phyloP scores from a whole-genome alignment of 495 filamentous ascomycete species.

The Penicillium roqueforti region DNA sequence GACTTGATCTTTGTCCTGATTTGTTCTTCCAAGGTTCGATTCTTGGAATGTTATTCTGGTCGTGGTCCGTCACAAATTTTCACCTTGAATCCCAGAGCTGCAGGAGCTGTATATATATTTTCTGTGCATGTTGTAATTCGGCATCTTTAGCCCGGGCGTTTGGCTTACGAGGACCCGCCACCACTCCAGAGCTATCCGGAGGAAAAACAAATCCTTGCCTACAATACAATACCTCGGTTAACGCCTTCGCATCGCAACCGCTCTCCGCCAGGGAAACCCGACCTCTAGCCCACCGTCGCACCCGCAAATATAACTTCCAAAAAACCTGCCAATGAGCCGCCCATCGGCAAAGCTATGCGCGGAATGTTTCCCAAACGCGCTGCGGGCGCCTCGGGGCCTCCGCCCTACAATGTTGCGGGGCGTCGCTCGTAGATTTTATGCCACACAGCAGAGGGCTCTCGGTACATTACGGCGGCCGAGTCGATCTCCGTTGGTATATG shows the following conservation, averaged over 20 bases:
- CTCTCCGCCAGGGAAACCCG: slow-evolving; percentile 2
- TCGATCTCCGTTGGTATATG: not conserved
- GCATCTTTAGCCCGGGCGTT: not conserved
- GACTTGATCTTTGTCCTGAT: slow-evolving; percentile 20
- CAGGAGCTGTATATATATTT: not conserved
- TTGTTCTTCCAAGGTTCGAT: slow-evolving; percentile 17
- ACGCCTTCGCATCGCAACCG: slow-evolving; percentile 10
- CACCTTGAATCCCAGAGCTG: not conserved
- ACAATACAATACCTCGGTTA: slow-evolving; percentile 26
- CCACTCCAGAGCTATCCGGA: slow-evolving; percentile 3
- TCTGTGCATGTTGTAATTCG: not conserved
- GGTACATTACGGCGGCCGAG: not conserved
- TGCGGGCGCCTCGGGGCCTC: slow-evolving; percentile 23
- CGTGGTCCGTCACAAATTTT: not conserved
- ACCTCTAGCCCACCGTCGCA: not conserved
- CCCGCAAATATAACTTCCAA: slow-evolving; percentile 1
- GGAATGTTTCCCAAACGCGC: slow-evolving; percentile 31
- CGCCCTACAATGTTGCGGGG: slow-evolving; percentile 20
- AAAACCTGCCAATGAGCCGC: slow-evolving; percentile 26
- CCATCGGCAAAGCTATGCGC: slow-evolving; percentile 34
- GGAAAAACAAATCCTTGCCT: slow-evolving; percentile 19
- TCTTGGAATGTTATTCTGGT: not conserved
- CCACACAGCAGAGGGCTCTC: slow-evolving; percentile 8
- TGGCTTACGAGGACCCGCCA: not conserved
- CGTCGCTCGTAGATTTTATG: slow-evolving; percentile 7